A percentile compares a stretch with the other conserved stretches of the same genome.
These are phyloP conservation scores for Pleurotus djamor DNA, from an alignment of 768 basidiomycete species.

Conservation along the genomic window DNA sequence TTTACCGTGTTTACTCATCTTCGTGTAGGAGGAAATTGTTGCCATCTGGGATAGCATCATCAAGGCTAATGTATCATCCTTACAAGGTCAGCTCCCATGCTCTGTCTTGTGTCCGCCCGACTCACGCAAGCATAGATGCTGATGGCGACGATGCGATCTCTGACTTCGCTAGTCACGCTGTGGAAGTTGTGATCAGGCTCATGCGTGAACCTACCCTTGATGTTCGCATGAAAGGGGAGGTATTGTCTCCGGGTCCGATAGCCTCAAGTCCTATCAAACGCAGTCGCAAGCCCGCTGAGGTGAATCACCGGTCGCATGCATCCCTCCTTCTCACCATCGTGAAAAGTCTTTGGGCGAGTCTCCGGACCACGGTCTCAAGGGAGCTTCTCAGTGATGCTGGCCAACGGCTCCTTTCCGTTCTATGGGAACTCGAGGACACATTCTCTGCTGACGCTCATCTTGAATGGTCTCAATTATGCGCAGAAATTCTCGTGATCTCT, in stretches of 20 bases:
- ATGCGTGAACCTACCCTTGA: slow-evolving; percentile 45
- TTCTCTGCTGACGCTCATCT: slow-evolving; percentile 44
- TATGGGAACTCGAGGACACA: slow-evolving; percentile 46
- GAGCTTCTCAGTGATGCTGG: slow-evolving; percentile 40
- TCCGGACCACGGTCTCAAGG: slow-evolving; percentile 39
- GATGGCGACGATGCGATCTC: slow-evolving; percentile 36
- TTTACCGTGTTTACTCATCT: background rate
- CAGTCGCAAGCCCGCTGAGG: background rate
- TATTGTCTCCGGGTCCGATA: background rate
- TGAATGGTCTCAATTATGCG: slow-evolving; percentile 61
- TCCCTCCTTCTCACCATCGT: slow-evolving; percentile 58
- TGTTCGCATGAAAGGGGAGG: slow-evolving; percentile 24
- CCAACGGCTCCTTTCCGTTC: slow-evolving; percentile 41
- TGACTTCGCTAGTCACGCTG: slow-evolving; percentile 37
- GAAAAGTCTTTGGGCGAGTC: slow-evolving; percentile 54
- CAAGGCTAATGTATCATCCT: slow-evolving; percentile 39
- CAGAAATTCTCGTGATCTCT: slow-evolving; percentile 49
- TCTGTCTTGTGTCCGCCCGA: background rate
- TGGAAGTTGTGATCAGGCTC: slow-evolving; percentile 45
- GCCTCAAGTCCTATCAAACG: slow-evolving; percentile 12
- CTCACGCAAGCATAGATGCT: slow-evolving; percentile 28
- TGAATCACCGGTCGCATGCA: slow-evolving; percentile 27
- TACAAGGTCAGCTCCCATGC: slow-evolving; percentile 36
- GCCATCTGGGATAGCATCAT: slow-evolving; percentile 60
- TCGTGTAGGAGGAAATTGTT: slow-evolving; percentile 39